Base-by-base conservation (phyloP, 2,329 filamentous ascomycete genomes). In the Epichloe brachyelytri region DNA sequence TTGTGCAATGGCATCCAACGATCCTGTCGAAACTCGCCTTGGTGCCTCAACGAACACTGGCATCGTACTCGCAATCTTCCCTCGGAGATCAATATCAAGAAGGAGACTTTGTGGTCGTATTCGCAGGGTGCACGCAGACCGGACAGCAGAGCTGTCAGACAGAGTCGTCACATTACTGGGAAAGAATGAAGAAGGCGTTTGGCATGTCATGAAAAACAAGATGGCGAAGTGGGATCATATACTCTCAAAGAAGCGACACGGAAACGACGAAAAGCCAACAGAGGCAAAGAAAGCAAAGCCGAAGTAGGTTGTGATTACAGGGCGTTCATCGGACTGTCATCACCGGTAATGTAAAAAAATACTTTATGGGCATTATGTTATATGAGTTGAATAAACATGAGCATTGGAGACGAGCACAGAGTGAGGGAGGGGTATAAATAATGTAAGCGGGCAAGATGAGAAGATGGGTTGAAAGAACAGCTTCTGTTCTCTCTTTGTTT, bases 1-100 rank as follows among this genome's bases (percentile, higher is more conserved):
- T 91, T 58, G 81, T 88, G 36, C 91, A 95, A 73, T 98, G 93
- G 94, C 93, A 98, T 64, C 89, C 91, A 30, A 98, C 93, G 0
- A 85, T 98, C 43, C 78, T 98, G 11, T 88, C 91, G 38, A 93
- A 89, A 63, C 72, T 97, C 55, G 90, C 86, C 1, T 75, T 98
- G 20, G 76, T 98, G n/a, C 89, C 91, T 2, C 93, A 98, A 68
- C 79, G 84, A 48, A 74, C 77, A 36, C 71, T 98, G 64, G 95
- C 95, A 62, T 79, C 87, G 0, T 97, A 96, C 67, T 82, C 76
- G 54, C 68, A 69, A 48, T 63, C 65, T 41, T 68, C 70, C 20
- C 66, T 74, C 52, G 83, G 83, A 49, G 79, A 78, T 15, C 73
- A 78, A 46, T 97, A 89, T 66, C 79, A 84, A 62, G 81, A 90